Percentiles rank a stretch among this genome's conserved stretches.
Conservation (phyloP, 345 rosid genomes). For the Citrus unshiu region DNA sequence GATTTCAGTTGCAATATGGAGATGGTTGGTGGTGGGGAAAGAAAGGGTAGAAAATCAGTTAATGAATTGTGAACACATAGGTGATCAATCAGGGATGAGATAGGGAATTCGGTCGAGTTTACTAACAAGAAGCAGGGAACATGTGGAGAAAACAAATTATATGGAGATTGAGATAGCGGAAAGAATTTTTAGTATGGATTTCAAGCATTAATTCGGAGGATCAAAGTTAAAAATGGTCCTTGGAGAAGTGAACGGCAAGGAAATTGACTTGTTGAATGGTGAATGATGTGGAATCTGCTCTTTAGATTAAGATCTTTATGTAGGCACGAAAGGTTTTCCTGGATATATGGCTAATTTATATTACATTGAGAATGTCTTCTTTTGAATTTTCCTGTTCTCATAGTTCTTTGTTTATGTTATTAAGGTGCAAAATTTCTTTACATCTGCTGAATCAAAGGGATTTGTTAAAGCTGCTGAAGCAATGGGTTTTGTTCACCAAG, state of each 20-base stretch:
- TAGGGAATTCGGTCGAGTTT: no score
- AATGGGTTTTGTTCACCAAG: slow-evolving; percentile 79
- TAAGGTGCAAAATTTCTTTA: slow-evolving; percentile 73
- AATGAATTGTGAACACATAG: neutral
- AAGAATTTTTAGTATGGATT: neutral
- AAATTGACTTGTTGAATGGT: neutral
- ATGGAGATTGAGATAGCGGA: neutral
- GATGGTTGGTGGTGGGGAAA: neutral
- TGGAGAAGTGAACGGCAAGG: neutral
- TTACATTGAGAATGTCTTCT: neutral
- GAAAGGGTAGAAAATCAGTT: neutral
- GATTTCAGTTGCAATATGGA: neutral
- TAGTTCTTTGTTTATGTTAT: slow-evolving; percentile 11
- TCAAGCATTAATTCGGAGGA: neutral
- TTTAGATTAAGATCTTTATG: neutral
- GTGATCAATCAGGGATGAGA: neutral
- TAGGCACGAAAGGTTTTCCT: neutral
- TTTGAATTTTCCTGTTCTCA: slow-evolving; percentile 1
- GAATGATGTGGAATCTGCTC: neutral
- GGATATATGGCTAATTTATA: neutral
- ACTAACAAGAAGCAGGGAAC: neutral
- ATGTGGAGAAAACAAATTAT: no score
- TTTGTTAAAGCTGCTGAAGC: slow-evolving; percentile 69
- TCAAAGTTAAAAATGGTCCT: neutral
- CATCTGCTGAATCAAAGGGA: slow-evolving; percentile 60